A percentile compares a stretch with the other conserved stretches of the same genome.
phyloP scores from a whole-genome alignment of 2,329 filamentous ascomycete genomes.

The Penicillium sp. region DNA sequence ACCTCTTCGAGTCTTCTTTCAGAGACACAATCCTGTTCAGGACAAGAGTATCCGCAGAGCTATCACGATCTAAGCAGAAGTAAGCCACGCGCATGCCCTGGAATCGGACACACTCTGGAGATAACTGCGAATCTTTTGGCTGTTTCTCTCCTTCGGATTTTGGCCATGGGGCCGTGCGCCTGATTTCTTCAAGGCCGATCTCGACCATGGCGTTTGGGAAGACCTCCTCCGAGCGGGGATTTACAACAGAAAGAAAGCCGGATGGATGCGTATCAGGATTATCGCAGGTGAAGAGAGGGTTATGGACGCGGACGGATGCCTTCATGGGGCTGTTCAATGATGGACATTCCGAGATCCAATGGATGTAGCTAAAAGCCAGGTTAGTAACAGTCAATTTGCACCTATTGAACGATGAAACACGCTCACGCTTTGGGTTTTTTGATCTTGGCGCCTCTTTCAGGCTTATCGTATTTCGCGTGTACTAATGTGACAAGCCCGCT shows the following conservation, averaged over 20 bases:
- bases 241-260: constrained; percentile 80
- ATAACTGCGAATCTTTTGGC: constrained; percentile 6
- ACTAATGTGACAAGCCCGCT: constrained; percentile 65
- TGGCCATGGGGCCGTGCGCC: constrained; percentile 72
- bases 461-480: constrained; percentile 64
- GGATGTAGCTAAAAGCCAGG: constrained; percentile 58
- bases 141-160: constrained; percentile 63
- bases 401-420: no score
- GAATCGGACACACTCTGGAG: constrained; percentile 76
- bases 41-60: constrained; percentile 72
- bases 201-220: constrained; percentile 77
- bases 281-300: constrained; percentile 79
- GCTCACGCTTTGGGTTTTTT: constrained; percentile 67
- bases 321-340: constrained; percentile 56
- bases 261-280: constrained; percentile 73
- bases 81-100: constrained; percentile 88
- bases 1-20: constrained; percentile 56
- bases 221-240: constrained; percentile 75
- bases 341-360: constrained; percentile 76
- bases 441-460: constrained; percentile 58
- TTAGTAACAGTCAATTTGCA: not conserved
- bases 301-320: constrained; percentile 74
- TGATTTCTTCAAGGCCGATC: constrained; percentile 75
- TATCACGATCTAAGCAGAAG: constrained; percentile 77
- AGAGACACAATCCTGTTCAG: constrained; percentile 88